These are phyloP conservation scores for Brassica rapa DNA, from an alignment of 345 rosid genomes.

Conservation along the genomic window DNA sequence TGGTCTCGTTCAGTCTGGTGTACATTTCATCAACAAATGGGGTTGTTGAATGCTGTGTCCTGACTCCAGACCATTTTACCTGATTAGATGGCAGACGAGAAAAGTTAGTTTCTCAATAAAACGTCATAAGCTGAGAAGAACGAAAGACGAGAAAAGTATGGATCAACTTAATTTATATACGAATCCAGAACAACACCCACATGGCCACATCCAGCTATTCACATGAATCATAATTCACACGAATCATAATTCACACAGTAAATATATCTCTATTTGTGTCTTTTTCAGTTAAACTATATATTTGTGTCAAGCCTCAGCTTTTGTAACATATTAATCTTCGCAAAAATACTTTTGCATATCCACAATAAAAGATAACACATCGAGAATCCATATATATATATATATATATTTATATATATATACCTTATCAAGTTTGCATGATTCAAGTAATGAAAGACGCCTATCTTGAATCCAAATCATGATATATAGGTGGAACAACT, in stretches of 20 bases:
- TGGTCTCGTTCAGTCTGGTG: conserved; percentile 73
- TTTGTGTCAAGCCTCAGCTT: conserved; percentile 3
- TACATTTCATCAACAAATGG: conserved; percentile 97
- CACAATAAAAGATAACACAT: background rate
- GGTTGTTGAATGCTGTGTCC: conserved; percentile 92
- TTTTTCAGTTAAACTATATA: background rate
- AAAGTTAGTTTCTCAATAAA: conserved; percentile 16
- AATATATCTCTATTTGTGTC: background rate
- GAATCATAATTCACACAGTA: background rate
- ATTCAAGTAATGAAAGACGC: conserved; percentile 81
- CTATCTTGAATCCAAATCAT: conserved; percentile 97
- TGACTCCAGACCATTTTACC: conserved; percentile 96
- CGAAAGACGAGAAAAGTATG: background rate
- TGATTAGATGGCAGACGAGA: conserved; percentile 50
- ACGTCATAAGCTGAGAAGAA: conserved; percentile 9
- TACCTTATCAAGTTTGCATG: conserved; percentile 98
- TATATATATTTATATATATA: no score
- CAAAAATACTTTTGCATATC: conserved; percentile 13
- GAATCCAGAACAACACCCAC: background rate
- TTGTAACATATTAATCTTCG: background rate
- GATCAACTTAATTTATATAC: background rate
- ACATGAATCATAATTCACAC: background rate
- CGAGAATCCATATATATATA: conserved; percentile 29
- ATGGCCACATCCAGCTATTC: conserved; percentile 12
- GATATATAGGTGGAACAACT: conserved; percentile 88